Evolutionary conservation across 495 filamentous ascomycete genomes (phyloP).

Genomic region (Penicillium fimorum): DNA sequence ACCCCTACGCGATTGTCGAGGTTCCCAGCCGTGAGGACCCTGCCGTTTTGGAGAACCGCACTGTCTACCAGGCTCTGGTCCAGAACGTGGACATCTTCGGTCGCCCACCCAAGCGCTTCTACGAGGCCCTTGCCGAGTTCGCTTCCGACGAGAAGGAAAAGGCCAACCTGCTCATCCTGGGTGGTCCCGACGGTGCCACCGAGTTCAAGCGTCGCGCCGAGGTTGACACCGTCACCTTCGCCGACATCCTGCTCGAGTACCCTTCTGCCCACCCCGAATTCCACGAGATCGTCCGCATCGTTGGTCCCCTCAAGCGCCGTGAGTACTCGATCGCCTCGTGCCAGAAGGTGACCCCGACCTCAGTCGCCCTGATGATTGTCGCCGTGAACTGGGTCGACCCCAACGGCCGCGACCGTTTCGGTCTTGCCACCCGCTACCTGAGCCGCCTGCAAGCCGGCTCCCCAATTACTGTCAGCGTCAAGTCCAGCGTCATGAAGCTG

Average conservation of each 20-base stretch:
- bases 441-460: slow-evolving; percentile 69
- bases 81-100: slow-evolving; percentile 98
- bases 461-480: slow-evolving; percentile 84
- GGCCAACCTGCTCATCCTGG: slow-evolving; percentile 72
- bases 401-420: slow-evolving; percentile 83
- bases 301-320: slow-evolving; percentile 88
- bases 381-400: slow-evolving; percentile 94
- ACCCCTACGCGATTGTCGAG: slow-evolving; percentile 80
- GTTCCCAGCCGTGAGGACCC: slow-evolving; percentile 84
- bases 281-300: slow-evolving; percentile 85
- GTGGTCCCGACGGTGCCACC: slow-evolving; percentile 76
- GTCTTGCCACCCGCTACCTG: slow-evolving; percentile 88
- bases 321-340: slow-evolving; percentile 98
- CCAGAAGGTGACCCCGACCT: slow-evolving; percentile 84
- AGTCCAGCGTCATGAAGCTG: slow-evolving; percentile 97
- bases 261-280: slow-evolving; percentile 84
- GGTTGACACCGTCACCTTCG: slow-evolving; percentile 90
- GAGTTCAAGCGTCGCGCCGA: slow-evolving; percentile 95
- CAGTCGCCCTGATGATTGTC: slow-evolving; percentile 93
- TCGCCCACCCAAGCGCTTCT: slow-evolving; percentile 94
- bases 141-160: slow-evolving; percentile 80
- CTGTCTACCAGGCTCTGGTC: slow-evolving; percentile 85
- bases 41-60: slow-evolving; percentile 77
- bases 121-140: slow-evolving; percentile 86
- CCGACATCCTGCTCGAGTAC: slow-evolving; percentile 85